A percentile compares a stretch with the other conserved stretches of the same genome.
These are phyloP conservation scores for Datura wrightii DNA, from an alignment of 257 asterid genomes.

Conservation along the genomic window DNA sequence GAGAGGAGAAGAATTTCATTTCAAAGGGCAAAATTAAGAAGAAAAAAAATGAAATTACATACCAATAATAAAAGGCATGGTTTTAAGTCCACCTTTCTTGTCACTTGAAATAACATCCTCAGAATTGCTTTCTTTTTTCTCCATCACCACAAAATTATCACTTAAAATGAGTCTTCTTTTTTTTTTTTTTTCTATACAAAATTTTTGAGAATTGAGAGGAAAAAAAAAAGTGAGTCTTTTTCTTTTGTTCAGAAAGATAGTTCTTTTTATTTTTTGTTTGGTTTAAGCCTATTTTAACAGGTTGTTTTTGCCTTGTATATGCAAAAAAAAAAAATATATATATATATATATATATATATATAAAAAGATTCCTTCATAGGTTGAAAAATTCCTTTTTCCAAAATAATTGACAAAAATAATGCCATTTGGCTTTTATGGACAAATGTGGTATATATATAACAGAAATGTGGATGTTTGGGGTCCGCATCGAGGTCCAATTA, in stretches of 20 bases:
- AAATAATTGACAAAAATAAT: background rate
- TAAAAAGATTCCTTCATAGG: background rate
- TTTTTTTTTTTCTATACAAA: background rate
- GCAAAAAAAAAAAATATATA: background rate
- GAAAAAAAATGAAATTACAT: slow-evolving; percentile 1
- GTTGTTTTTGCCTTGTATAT: background rate
- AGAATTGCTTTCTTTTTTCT: slow-evolving; percentile 46
- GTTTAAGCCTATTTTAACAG: background rate
- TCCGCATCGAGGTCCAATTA: too few species aligned
- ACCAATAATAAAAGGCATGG: slow-evolving; percentile 83
- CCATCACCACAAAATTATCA: background rate
- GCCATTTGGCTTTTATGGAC: background rate
- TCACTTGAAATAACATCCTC: background rate
- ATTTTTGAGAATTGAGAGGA: background rate
- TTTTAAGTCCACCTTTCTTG: slow-evolving; percentile 61
- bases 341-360: too few species aligned
- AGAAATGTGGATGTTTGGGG: too few species aligned
- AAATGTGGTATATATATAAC: too few species aligned
- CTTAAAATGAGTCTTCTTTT: too few species aligned
- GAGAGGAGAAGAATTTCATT: background rate
- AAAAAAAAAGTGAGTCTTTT: background rate
- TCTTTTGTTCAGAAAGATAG: background rate
- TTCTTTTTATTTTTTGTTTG: background rate
- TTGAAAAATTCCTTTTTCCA: background rate
- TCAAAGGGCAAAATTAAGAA: background rate